A percentile compares a stretch with the other conserved stretches of the same genome.
phyloP scores from a whole-genome alignment of 768 basidiomycete species.

The Crassisporium funariophilum region DNA sequence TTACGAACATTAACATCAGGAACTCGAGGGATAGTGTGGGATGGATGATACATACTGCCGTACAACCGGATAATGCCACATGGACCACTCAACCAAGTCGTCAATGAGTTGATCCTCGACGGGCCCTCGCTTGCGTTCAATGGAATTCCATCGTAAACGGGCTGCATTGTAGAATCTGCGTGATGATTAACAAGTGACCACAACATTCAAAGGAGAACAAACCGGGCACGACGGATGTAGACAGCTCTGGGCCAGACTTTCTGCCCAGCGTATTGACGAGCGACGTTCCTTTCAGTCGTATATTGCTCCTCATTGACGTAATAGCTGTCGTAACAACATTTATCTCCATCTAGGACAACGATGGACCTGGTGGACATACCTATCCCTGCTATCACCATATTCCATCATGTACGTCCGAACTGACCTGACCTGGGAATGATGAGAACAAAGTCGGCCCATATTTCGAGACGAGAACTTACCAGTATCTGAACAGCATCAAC shows the following conservation, averaged over 20 bases:
- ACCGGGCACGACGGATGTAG: constrained; percentile 69
- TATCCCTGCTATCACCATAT: constrained; percentile 72
- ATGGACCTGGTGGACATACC: constrained; percentile 19
- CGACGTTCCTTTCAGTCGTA: constrained; percentile 62
- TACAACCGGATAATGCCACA: constrained; percentile 72
- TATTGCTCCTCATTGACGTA: constrained; percentile 60
- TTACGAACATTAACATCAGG: constrained; percentile 12
- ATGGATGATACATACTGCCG: constrained; percentile 40
- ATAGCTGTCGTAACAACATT: constrained; percentile 43
- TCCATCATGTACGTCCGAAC: constrained; percentile 74
- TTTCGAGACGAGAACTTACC: constrained; percentile 37
- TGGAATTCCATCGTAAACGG: constrained; percentile 69
- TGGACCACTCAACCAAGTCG: constrained; percentile 72
- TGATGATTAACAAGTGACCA: constrained; percentile 4
- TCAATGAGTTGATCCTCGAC: constrained; percentile 68
- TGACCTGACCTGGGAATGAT: constrained; percentile 52
- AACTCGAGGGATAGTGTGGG: constrained; percentile 25
- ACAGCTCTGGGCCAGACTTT: constrained; percentile 78
- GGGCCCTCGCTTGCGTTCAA: constrained; percentile 63
- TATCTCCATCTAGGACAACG: neutral
- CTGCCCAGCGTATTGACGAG: constrained; percentile 68
- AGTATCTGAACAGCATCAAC: constrained; percentile 80
- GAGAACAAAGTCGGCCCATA: neutral
- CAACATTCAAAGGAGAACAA: constrained; percentile 14
- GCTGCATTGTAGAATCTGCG: constrained; percentile 65